Base-by-base conservation (phyloP, 2,329 filamentous ascomycete species). In the Bipolaris gigantea region DNA sequence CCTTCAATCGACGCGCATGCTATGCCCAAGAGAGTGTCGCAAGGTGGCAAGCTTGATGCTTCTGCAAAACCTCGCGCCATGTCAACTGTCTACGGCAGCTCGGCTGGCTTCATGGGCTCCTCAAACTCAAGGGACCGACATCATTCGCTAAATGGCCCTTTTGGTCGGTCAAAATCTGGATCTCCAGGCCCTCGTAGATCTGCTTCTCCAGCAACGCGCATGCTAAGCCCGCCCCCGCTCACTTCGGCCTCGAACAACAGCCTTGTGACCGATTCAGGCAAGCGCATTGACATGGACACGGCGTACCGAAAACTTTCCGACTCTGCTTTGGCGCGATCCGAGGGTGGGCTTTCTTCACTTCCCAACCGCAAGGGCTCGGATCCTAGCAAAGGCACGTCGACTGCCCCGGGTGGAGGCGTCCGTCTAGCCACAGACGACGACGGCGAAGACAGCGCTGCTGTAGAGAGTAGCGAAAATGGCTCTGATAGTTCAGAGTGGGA, bases 281-380 rank as follows among this genome's bases (percentile, higher is more conserved):
- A 83, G 42, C 71, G 83, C 1, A 76, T 91, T 47, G 87, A 92
- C 67, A 83, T 89, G 73, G 84, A 82, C 54, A 87, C 80, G 59
- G 87, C 88, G 4, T 90, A 92, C 67, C 81, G 86, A 46, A 83
- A 85, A 54, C 76, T 92, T 16, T 90, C 89, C 1, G 87, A 92
- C 67, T 87, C 87, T 10, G 86, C 87, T 46, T 75, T 92, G 39
- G 80, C 84, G 3, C 81, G 81, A 27, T 85, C 86, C 5, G 81
- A 84, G 16, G 86, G 88, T 25, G 83, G 79, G 46, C 75, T 93
- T 30, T 81, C 87, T 6, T 78, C 80, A 46, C 76, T 90, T 15
- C 63, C 56, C 13, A 69, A 60, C 58, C 81, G 83, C 46, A 87
- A 86, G 62, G 73, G 70, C 16, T 73, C 72, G 36, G 70, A 76